Conservation (phyloP, 2,329 filamentous ascomycete genomes). For the Harringtonia lauricola region DNA sequence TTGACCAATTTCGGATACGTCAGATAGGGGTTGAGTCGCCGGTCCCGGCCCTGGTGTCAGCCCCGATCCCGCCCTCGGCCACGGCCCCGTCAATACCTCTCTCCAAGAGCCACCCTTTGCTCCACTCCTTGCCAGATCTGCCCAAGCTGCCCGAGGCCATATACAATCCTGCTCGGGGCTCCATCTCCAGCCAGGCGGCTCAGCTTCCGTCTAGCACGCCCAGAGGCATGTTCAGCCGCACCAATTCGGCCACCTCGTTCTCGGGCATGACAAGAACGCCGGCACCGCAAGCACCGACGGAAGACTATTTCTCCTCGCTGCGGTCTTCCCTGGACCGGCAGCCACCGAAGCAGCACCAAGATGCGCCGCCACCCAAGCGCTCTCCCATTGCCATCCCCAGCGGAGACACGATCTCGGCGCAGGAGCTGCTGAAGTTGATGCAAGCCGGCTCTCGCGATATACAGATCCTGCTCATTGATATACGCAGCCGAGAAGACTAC, state of each 20-base stretch:
- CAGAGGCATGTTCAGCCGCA: constrained; percentile 50
- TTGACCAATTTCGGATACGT: constrained; percentile 2
- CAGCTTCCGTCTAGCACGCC: constrained; percentile 55
- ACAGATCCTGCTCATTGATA: constrained; percentile 73
- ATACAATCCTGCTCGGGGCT: constrained; percentile 68
- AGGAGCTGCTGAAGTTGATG: constrained; percentile 62
- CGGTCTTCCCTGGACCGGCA: constrained; percentile 10
- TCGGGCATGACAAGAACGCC: constrained; percentile 12
- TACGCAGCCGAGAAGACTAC: constrained; percentile 68
- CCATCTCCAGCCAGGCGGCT: constrained; percentile 52
- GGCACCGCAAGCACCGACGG: constrained; percentile 5
- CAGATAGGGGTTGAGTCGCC: constrained; percentile 1
- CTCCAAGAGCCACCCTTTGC: constrained; percentile 3
- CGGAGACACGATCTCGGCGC: constrained; percentile 49
- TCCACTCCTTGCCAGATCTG: constrained; percentile 34
- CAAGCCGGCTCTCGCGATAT: constrained; percentile 37
- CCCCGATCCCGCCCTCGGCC: too few species aligned
- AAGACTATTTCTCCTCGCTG: constrained; percentile 24
- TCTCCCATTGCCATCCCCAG: constrained; percentile 37
- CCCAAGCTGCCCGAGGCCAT: constrained; percentile 65
- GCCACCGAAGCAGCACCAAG: background rate
- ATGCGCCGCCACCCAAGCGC: constrained; percentile 19
- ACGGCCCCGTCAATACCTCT: background rate
- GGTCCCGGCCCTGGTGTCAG: too few species aligned
- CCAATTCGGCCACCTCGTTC: constrained; percentile 37